Percentiles rank a stretch among this genome's conserved stretches.
These are phyloP conservation scores for Pholiota conissans DNA, from an alignment of 768 basidiomycete species.

Conservation along the genomic window DNA sequence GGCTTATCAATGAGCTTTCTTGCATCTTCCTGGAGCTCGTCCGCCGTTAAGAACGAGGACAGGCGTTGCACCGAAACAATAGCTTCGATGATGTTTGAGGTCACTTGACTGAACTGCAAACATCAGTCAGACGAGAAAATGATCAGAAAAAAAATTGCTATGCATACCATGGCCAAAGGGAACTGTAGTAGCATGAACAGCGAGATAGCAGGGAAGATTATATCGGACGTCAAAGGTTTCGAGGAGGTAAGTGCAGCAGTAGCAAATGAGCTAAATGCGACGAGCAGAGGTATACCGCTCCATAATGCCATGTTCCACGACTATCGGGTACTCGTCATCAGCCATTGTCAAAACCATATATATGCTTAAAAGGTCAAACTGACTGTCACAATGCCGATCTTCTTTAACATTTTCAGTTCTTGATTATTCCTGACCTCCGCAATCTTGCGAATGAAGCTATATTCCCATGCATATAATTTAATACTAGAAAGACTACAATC, in stretches of 20 bases:
- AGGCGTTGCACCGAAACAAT: conserved; percentile 81
- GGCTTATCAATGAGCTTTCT: conserved; percentile 49
- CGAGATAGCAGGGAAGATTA: conserved; percentile 95
- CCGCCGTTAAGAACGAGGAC: conserved; percentile 69
- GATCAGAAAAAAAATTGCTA: neutral
- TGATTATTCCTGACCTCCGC: conserved; percentile 78
- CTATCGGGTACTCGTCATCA: conserved; percentile 32
- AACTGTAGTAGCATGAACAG: conserved; percentile 87
- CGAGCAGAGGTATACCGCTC: conserved; percentile 70
- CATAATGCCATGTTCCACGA: conserved; percentile 64
- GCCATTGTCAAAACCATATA: neutral
- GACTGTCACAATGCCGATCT: conserved; percentile 77
- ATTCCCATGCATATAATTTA: conserved; percentile 94
- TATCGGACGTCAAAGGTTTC: conserved; percentile 79
- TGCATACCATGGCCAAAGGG: conserved; percentile 76
- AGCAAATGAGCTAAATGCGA: conserved; percentile 83
- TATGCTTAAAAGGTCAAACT: conserved; percentile 20
- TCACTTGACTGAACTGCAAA: conserved; percentile 65
- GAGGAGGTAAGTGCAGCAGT: conserved; percentile 62
- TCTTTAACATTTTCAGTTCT: conserved; percentile 79
- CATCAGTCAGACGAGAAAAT: neutral
- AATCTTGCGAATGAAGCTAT: conserved; percentile 80
- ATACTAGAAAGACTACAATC: conserved; percentile 47
- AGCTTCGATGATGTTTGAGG: conserved; percentile 83
- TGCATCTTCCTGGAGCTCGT: conserved; percentile 81